These are phyloP conservation scores for Angomonas ambiguus DNA, from an alignment of 208 protist genomes.

Conservation along the genomic window DNA sequence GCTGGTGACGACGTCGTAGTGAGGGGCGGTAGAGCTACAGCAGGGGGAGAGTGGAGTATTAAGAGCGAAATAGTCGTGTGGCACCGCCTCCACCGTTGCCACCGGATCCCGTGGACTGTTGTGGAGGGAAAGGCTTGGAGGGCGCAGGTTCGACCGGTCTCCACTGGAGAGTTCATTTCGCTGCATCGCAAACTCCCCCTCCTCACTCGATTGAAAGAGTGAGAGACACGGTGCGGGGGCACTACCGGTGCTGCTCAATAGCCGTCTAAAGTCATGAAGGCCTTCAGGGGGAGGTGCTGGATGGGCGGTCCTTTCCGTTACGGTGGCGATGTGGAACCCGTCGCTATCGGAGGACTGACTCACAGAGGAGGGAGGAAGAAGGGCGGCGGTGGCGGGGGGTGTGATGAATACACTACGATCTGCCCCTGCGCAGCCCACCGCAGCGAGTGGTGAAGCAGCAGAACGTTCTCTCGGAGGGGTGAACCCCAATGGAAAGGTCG, in stretches of 20 bases:
- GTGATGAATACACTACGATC: too few relatives aligned
- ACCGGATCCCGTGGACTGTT: not conserved
- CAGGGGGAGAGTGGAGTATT: constrained; percentile 30
- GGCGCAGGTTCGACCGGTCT: not conserved
- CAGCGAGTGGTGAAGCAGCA: too few relatives aligned
- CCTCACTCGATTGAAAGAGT: too few relatives aligned
- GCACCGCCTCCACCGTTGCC: not conserved
- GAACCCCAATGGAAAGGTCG: too few relatives aligned
- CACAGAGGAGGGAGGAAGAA: not conserved
- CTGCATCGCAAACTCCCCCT: too few relatives aligned
- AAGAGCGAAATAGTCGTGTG: constrained; percentile 6
- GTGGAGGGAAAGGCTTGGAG: not conserved
- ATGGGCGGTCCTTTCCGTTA: not conserved
- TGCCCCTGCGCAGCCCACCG: too few relatives aligned
- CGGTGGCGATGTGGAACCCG: not conserved
- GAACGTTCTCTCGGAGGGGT: too few relatives aligned
- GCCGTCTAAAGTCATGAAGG: not conserved
- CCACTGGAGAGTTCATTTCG: too few relatives aligned
- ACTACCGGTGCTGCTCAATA: not conserved
- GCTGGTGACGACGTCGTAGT: constrained; percentile 24
- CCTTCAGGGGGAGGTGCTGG: not conserved
- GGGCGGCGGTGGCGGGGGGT: too few relatives aligned
- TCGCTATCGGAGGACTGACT: not conserved
- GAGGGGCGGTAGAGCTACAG: constrained; percentile 28
- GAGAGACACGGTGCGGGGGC: too few relatives aligned